Conservation (phyloP, 78 protist genomes). For the Dictyostelium capitatum region DNA sequence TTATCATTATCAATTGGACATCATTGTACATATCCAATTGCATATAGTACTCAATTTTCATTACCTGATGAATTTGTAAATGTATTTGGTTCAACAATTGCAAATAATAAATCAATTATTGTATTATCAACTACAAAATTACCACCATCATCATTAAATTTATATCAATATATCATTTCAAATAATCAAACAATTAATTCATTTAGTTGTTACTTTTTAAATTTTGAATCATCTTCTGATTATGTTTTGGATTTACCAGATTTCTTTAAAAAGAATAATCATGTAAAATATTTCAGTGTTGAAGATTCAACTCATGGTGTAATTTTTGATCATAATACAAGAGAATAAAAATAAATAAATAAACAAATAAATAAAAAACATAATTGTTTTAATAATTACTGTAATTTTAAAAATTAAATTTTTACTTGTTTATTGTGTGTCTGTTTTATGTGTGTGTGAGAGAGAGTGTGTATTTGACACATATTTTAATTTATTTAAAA, state of each 20-base stretch:
- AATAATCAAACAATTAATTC: background rate
- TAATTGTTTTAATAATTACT: too few relatives aligned
- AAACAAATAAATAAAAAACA: background rate
- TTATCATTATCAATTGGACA: background rate
- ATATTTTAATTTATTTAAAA: too few relatives aligned
- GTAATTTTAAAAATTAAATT: too few relatives aligned
- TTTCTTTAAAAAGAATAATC: background rate
- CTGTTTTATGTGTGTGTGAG: too few relatives aligned
- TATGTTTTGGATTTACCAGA: background rate
- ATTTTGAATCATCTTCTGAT: background rate
- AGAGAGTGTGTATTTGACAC: too few relatives aligned
- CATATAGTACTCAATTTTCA: background rate
- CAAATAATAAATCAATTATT: background rate
- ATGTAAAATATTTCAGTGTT: background rate
- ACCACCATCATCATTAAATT: background rate
- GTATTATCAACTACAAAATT: background rate
- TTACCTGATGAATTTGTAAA: background rate
- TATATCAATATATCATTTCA: background rate
- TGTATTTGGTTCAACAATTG: background rate
- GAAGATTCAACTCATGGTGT: background rate
- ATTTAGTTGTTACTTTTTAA: background rate
- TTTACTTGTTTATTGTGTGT: too few relatives aligned
- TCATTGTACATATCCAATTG: constrained; percentile 4
- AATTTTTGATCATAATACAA: background rate
- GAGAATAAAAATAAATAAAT: background rate